Evolutionary conservation across 257 asterid species (phyloP).

Genomic region (Solanum sejunctum): DNA sequence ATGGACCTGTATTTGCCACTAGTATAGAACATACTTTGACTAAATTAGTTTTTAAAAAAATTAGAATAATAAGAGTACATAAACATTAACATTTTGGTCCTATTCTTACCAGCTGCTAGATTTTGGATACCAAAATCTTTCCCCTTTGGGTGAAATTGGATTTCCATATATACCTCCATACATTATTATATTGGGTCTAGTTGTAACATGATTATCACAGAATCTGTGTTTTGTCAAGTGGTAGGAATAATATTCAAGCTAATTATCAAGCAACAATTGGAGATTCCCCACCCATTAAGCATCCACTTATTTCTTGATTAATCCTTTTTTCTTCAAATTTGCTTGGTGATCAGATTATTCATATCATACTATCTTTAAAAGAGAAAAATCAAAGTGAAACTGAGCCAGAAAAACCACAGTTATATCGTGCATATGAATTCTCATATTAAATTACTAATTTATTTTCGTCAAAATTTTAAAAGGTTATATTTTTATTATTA

Average conservation of each 20-base stretch:
- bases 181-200: neutral
- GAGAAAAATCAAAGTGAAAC: neutral
- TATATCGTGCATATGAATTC: neutral
- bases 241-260: neutral
- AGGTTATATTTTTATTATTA: neutral
- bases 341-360: too few relatives aligned
- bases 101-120: neutral
- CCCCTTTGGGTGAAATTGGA: conserved; percentile 10
- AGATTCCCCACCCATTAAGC: neutral
- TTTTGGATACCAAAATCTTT: conserved; percentile 5
- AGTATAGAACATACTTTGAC: conserved; percentile 9
- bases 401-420: neutral
- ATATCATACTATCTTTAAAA: neutral
- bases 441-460: neutral
- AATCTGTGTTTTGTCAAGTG: neutral
- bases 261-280: neutral
- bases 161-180: neutral
- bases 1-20: conserved; percentile 11
- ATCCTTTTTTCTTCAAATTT: neutral
- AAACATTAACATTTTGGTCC: neutral
- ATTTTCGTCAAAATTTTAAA: neutral
- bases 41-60: neutral
- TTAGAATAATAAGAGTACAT: neutral
- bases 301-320: neutral
- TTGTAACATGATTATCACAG: neutral